phyloP scores from a whole-genome alignment of 129 eudicot genomes.

The Apium graveolens region DNA sequence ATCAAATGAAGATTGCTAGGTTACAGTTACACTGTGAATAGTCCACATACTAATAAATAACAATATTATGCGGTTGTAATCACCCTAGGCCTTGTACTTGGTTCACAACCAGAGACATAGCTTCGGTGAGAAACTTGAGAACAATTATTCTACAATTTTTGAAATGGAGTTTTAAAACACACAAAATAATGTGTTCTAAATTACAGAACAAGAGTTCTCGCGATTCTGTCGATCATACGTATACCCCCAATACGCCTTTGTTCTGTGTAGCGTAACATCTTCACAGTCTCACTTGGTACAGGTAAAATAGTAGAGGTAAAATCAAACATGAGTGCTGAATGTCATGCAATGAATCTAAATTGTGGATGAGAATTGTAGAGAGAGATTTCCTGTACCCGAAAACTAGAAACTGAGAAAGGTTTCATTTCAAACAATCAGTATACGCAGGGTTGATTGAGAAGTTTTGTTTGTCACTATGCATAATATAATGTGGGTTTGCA shows the following conservation, averaged over 20 bases:
- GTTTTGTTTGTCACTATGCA: constrained; percentile 3
- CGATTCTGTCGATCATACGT: neutral
- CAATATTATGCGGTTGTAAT: neutral
- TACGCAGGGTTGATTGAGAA: neutral
- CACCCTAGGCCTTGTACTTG: neutral
- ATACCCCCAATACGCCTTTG: neutral
- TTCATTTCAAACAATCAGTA: neutral
- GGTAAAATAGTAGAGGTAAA: neutral
- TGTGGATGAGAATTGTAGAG: neutral
- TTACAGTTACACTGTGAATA: neutral
- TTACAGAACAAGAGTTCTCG: neutral
- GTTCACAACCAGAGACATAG: neutral
- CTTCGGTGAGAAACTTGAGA: neutral
- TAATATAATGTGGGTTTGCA: neutral
- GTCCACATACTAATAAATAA: neutral
- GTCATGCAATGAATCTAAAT: constrained; percentile 1
- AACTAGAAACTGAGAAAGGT: neutral
- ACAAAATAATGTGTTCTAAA: neutral
- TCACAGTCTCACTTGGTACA: neutral
- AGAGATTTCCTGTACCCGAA: neutral
- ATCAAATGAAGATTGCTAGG: neutral
- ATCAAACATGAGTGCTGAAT: neutral
- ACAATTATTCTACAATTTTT: neutral
- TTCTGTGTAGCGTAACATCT: neutral
- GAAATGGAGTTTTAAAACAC: neutral